phyloP scores from a whole-genome alignment of 2,329 filamentous ascomycete genomes.

The Malbranchea cinnamomea region DNA sequence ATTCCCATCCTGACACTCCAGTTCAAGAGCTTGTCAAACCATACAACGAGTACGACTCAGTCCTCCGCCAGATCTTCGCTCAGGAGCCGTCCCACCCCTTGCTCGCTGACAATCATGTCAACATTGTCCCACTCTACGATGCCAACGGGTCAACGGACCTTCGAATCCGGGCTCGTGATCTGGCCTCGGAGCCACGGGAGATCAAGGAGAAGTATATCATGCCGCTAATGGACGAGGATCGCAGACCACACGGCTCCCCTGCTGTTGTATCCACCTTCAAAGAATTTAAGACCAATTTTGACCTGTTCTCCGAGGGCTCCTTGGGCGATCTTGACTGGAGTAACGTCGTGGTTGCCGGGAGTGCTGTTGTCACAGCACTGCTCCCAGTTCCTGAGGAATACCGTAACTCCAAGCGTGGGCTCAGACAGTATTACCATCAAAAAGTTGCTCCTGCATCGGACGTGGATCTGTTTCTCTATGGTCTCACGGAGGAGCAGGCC shows the following conservation, averaged over 20 bases:
- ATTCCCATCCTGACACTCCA: too few species aligned
- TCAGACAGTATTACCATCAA: slow-evolving; percentile 65
- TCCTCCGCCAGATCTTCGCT: slow-evolving; percentile 19
- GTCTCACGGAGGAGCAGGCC: slow-evolving; percentile 59
- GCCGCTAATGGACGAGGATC: slow-evolving; percentile 29
- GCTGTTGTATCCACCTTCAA: slow-evolving; percentile 53
- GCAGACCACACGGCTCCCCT: slow-evolving; percentile 44
- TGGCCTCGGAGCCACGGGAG: slow-evolving; percentile 11
- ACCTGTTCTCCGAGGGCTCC: slow-evolving; percentile 65
- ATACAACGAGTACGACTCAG: slow-evolving; percentile 17
- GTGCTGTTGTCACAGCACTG: slow-evolving; percentile 64
- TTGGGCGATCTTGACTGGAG: slow-evolving; percentile 64
- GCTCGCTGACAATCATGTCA: slow-evolving; percentile 13
- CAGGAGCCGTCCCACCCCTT: slow-evolving; percentile 15
- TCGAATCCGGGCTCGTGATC: slow-evolving; percentile 13
- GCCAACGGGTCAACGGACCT: slow-evolving; percentile 8
- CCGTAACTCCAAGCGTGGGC: slow-evolving; percentile 42
- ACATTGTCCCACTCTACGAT: slow-evolving; percentile 16
- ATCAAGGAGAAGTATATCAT: slow-evolving; percentile 17
- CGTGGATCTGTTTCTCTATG: slow-evolving; percentile 76
- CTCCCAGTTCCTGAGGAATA: slow-evolving; percentile 53
- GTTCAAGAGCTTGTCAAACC: too few species aligned
- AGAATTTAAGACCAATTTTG: slow-evolving; percentile 67
- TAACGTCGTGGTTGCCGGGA: slow-evolving; percentile 70
- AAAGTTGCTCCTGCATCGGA: slow-evolving; percentile 70